Percentiles rank a stretch among this genome's conserved stretches.
These are phyloP conservation scores for Nephelium lappaceum DNA, from an alignment of 345 rosid genomes.

Conservation along the genomic window DNA sequence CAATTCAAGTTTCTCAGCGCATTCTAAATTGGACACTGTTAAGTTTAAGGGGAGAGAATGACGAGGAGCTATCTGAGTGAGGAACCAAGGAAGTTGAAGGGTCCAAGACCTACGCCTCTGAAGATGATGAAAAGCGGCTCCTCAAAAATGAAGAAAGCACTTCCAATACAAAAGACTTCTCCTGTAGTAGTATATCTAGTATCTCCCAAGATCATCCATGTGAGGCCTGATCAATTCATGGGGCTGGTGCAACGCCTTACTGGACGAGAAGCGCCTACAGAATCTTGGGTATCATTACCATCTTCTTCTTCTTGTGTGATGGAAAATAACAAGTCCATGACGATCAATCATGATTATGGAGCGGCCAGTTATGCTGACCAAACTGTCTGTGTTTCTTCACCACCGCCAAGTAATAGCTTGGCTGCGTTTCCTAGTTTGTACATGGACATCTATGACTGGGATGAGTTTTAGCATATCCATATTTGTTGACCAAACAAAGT, in stretches of 20 bases:
- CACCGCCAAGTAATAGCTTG: background rate
- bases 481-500: too few relatives aligned
- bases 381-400: background rate
- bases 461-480: background rate
- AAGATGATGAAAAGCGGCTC: background rate
- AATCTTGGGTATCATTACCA: background rate
- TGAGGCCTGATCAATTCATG: conserved; percentile 47
- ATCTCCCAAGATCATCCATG: conserved; percentile 53
- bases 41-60: background rate
- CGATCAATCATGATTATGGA: background rate
- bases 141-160: conserved; percentile 12
- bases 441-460: background rate
- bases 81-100: conserved; percentile 11
- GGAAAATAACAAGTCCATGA: background rate
- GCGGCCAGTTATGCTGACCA: background rate
- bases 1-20: too few relatives aligned
- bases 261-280: conserved; percentile 29
- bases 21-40: too few relatives aligned
- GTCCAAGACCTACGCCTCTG: conserved; percentile 24
- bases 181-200: conserved; percentile 41
- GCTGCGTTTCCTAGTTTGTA: background rate
- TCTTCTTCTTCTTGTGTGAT: background rate
- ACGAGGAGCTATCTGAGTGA: background rate
- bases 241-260: conserved; percentile 53
- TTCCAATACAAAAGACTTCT: background rate